Percentiles rank a stretch among this genome's conserved stretches.
Conservation (phyloP, 495 filamentous ascomycete genomes). For the Trichoderma orchidacearum region DNA sequence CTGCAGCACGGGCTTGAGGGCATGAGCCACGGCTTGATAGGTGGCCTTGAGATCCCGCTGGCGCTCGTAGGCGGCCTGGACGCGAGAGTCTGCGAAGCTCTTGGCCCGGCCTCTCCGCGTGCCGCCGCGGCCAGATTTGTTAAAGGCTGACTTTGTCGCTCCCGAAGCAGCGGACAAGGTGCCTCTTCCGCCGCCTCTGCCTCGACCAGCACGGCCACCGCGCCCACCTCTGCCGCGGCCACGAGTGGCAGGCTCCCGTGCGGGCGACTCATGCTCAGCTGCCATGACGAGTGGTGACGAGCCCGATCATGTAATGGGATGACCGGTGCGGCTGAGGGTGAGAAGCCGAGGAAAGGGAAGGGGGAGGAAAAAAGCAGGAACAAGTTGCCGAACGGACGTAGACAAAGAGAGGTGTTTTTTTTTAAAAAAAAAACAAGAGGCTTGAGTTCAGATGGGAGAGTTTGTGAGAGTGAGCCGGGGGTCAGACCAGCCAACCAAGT, state of each 20-base stretch:
- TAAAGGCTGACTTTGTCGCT: constrained; percentile 17
- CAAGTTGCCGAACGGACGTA: too few relatives aligned
- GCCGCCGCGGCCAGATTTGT: constrained; percentile 11
- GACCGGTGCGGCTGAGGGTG: background rate
- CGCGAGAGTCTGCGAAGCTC: constrained; percentile 19
- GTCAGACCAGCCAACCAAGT: background rate
- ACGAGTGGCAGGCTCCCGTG: background rate
- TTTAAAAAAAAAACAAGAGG: too few relatives aligned
- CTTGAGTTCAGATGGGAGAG: too few relatives aligned
- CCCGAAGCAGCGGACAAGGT: constrained; percentile 7
- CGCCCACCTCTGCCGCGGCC: constrained; percentile 1
- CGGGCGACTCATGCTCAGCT: constrained; percentile 2
- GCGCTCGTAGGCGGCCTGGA: constrained; percentile 33
- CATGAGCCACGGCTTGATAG: constrained; percentile 19
- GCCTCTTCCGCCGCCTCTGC: constrained; percentile 13
- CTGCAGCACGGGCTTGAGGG: constrained; percentile 25
- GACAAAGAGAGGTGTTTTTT: background rate
- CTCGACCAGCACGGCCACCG: constrained; percentile 9
- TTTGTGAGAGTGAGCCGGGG: background rate
- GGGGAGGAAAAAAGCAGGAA: background rate
- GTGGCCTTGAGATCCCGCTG: constrained; percentile 24
- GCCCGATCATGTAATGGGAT: background rate
- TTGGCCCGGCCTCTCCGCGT: constrained; percentile 29
- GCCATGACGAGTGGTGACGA: background rate
- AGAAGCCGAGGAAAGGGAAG: too few relatives aligned